Evolutionary conservation across 2,329 filamentous ascomycete genomes (phyloP).

Genomic region (Boeremia lycopersici): DNA sequence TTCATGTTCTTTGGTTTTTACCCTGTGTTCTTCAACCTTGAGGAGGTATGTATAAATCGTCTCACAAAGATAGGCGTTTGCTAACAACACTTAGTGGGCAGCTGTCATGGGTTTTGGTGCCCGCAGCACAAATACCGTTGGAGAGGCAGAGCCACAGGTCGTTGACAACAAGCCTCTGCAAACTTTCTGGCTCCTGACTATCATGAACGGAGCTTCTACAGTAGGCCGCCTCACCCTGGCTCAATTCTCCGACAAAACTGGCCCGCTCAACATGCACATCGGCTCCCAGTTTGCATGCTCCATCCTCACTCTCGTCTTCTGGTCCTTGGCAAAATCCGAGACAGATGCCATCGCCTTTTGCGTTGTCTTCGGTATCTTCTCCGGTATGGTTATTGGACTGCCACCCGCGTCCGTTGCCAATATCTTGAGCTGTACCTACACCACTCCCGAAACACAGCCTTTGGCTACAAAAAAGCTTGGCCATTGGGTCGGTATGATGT

Average conservation of each 20-base stretch:
- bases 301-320: slow-evolving; percentile 52
- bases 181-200: slow-evolving; percentile 57
- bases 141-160: slow-evolving; percentile 10
- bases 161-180: slow-evolving; percentile 45
- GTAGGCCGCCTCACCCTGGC: slow-evolving; percentile 54
- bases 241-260: slow-evolving; percentile 53
- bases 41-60: slow-evolving; percentile 47
- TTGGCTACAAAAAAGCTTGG: slow-evolving; percentile 51
- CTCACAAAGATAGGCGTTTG: not conserved
- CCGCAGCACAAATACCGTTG: slow-evolving; percentile 29
- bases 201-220: slow-evolving; percentile 58
- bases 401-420: slow-evolving; percentile 57
- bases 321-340: slow-evolving; percentile 50
- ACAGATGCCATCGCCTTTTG: slow-evolving; percentile 54
- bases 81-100: slow-evolving; percentile 50
- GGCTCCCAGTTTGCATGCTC: slow-evolving; percentile 50
- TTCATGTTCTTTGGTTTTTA: slow-evolving; percentile 60
- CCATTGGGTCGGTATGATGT: slow-evolving; percentile 62
- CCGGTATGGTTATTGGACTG: slow-evolving; percentile 57
- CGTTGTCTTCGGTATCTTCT: slow-evolving; percentile 55
- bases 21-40: slow-evolving; percentile 59
- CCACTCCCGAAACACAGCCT: slow-evolving; percentile 29
- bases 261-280: slow-evolving; percentile 55
- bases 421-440: slow-evolving; percentile 50
- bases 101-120: slow-evolving; percentile 50